Evolutionary conservation across 495 filamentous ascomycete species (phyloP).

Genomic region (Aspergillus wentii): DNA sequence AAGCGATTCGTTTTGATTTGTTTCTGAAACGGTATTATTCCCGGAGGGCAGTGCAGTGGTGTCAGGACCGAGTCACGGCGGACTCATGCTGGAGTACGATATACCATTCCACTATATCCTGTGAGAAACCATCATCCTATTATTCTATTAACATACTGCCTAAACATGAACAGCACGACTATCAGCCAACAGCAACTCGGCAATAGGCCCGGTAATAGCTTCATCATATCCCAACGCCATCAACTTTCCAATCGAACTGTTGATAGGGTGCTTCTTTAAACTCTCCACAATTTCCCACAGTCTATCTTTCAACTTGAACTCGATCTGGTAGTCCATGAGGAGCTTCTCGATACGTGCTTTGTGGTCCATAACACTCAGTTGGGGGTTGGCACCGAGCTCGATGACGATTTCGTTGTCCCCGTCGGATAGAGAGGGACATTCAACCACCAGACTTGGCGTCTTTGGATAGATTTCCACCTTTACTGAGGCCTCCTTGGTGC

Average conservation of each 20-base stretch:
- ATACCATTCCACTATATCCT: too few species aligned
- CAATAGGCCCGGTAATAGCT: conserved; percentile 29
- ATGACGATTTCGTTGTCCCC: conserved; percentile 14
- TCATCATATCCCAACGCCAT: conserved; percentile 24
- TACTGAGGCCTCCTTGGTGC: conserved; percentile 14
- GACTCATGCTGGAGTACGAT: too few species aligned
- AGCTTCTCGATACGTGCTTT: conserved; percentile 18
- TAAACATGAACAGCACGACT: too few species aligned
- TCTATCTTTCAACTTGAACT: conserved; percentile 32
- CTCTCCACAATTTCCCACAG: conserved; percentile 29
- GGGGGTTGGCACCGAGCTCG: conserved; percentile 25
- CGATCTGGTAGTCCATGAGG: conserved; percentile 37
- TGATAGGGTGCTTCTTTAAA: conserved; percentile 6
- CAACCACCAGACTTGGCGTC: not conserved
- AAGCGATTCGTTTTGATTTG: too few species aligned
- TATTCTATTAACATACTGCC: too few species aligned
- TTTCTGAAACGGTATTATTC: too few species aligned
- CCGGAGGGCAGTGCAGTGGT: too few species aligned
- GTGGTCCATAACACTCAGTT: conserved; percentile 28
- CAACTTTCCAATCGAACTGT: conserved; percentile 26
- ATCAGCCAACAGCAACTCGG: conserved; percentile 43
- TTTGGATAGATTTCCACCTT: conserved; percentile 15
- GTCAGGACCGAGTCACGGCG: too few species aligned
- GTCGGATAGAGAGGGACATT: conserved; percentile 7
- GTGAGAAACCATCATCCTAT: too few species aligned